Evolutionary conservation across 129 eudicot genomes (phyloP).

Genomic region (Scalesia atractyloides): DNA sequence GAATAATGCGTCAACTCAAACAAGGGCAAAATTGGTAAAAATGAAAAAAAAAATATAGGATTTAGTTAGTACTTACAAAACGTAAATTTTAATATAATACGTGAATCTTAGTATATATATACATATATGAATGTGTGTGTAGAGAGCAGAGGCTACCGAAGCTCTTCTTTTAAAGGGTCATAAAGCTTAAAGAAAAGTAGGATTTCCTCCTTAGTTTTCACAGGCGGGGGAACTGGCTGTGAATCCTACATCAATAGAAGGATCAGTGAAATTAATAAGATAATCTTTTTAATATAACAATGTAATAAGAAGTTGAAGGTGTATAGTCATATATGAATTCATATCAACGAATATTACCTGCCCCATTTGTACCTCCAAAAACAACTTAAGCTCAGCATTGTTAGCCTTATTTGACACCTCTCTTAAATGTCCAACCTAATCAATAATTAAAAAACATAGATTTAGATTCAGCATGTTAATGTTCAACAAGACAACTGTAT

Average conservation of each 20-base stretch:
- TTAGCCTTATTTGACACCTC: conserved; percentile 68
- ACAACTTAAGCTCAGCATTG: conserved; percentile 81
- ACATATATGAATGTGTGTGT: too few species aligned
- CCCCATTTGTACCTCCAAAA: conserved; percentile 74
- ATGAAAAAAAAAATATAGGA: background rate
- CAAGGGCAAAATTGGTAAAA: background rate
- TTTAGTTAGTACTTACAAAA: background rate
- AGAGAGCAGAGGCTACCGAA: conserved; percentile 53
- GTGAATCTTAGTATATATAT: background rate
- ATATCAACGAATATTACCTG: conserved; percentile 40
- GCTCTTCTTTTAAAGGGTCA: conserved; percentile 85
- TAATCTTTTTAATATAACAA: background rate
- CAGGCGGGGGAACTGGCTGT: conserved; percentile 65
- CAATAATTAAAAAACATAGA: background rate
- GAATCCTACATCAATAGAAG: conserved; percentile 55
- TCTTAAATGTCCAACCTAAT: conserved; percentile 81
- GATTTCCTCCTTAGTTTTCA: conserved; percentile 77
- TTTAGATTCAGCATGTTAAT: conserved; percentile 11
- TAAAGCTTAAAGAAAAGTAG: conserved; percentile 82
- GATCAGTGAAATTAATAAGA: background rate
- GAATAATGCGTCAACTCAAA: background rate
- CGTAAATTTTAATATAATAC: too few species aligned
- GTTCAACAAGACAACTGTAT: background rate
- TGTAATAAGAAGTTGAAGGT: background rate
- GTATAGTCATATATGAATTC: background rate